Conservation (phyloP, 1,284 basidiomycete species). For the Coniophora puteana region DNA sequence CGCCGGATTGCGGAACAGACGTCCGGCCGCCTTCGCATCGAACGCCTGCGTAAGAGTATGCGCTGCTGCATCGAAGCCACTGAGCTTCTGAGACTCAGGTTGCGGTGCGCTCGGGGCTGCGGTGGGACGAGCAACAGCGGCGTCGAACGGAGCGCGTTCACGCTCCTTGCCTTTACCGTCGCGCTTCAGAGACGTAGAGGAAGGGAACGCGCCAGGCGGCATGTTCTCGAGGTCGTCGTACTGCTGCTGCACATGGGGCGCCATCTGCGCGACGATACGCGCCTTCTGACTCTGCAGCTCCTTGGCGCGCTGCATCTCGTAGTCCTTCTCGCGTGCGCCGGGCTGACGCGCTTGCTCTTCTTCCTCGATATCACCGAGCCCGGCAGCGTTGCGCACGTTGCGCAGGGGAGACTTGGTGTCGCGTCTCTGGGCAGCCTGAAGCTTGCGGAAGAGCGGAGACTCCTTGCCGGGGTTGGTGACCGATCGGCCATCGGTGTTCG, state of each 20-base stretch:
- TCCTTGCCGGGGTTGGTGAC: slow-evolving; percentile 47
- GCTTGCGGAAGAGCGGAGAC: slow-evolving; percentile 53
- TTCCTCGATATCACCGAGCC: slow-evolving; percentile 48
- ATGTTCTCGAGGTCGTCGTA: slow-evolving; percentile 44
- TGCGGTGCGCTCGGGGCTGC: slow-evolving; percentile 20
- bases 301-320: slow-evolving; percentile 54
- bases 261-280: slow-evolving; percentile 88
- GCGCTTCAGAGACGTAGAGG: too few relatives aligned
- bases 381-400: slow-evolving; percentile 27
- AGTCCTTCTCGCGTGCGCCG: slow-evolving; percentile 40
- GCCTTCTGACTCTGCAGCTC: slow-evolving; percentile 85
- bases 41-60: slow-evolving; percentile 70
- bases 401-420: slow-evolving; percentile 37
- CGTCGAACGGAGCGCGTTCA: slow-evolving; percentile 28
- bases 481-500: too few relatives aligned
- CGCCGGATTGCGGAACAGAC: slow-evolving; percentile 62
- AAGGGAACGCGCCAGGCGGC: too few relatives aligned
- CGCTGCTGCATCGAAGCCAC: slow-evolving; percentile 64
- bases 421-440: slow-evolving; percentile 44
- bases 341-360: slow-evolving; percentile 36
- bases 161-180: slow-evolving; percentile 29
- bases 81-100: slow-evolving; percentile 36
- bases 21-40: slow-evolving; percentile 54
- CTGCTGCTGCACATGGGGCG: slow-evolving; percentile 38
- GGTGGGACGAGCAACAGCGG: slow-evolving; percentile 16